Evolutionary conservation across 2,329 filamentous ascomycete genomes (phyloP).

Genomic region (Dendrostoma leiphaemia): DNA sequence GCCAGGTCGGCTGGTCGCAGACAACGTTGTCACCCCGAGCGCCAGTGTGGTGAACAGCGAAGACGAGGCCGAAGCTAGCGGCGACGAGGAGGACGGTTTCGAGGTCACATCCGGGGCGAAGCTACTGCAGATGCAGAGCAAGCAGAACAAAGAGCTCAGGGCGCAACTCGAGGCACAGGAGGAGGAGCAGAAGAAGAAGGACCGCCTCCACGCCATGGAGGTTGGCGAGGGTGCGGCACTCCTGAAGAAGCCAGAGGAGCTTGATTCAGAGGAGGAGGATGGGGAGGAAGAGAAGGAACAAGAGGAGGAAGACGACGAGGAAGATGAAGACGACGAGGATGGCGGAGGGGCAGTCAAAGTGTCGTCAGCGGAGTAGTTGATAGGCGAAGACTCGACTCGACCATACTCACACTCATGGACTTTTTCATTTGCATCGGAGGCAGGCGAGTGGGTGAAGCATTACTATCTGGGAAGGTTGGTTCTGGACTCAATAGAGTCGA

Average conservation of each 20-base stretch:
- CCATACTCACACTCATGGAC: not conserved
- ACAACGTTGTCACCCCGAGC: conserved; percentile 18
- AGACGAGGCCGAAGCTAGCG: conserved; percentile 18
- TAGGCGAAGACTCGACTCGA: not conserved
- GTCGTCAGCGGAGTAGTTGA: conserved; percentile 5
- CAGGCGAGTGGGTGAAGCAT: not conserved
- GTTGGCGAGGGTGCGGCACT: conserved; percentile 56
- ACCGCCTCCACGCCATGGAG: conserved; percentile 59
- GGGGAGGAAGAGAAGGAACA: conserved; percentile 27
- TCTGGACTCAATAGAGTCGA: conserved; percentile 1
- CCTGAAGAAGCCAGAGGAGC: conserved; percentile 23
- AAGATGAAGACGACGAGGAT: conserved; percentile 20
- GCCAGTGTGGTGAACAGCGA: conserved; percentile 23
- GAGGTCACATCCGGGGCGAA: conserved; percentile 38
- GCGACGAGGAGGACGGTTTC: conserved; percentile 43
- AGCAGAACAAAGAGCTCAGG: conserved; percentile 42
- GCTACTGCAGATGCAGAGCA: conserved; percentile 41
- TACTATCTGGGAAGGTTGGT: not conserved
- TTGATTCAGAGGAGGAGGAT: conserved; percentile 26
- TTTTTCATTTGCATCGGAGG: not conserved
- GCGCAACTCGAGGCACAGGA: conserved; percentile 27
- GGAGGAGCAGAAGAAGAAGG: conserved; percentile 44
- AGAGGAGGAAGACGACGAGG: conserved; percentile 20
- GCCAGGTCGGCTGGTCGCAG: conserved; percentile 19
- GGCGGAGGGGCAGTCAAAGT: conserved; percentile 12